phyloP scores from a whole-genome alignment of 2,329 filamentous ascomycete genomes.

The Leptoxyphium fumago region DNA sequence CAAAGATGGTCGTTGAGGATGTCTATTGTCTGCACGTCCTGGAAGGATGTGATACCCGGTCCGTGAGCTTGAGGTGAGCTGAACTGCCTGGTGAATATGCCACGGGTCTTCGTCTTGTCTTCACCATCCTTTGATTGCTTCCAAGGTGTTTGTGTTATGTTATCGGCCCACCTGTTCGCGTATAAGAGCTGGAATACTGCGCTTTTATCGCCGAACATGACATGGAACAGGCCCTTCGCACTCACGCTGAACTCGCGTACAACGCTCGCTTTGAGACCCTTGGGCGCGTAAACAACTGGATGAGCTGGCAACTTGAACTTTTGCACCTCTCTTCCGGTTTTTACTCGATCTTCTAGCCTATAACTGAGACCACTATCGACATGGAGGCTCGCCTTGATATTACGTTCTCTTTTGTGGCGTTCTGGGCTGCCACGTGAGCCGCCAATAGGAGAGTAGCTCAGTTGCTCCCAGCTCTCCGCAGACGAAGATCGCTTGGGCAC shows the following conservation, averaged over 20 bases:
- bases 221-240: conserved; percentile 87
- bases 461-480: conserved; percentile 82
- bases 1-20: conserved; percentile 42
- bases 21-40: conserved; percentile 76
- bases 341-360: conserved; percentile 22
- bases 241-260: conserved; percentile 81
- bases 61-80: conserved; percentile 25
- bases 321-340: conserved; percentile 34
- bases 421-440: conserved; percentile 19
- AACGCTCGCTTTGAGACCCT: conserved; percentile 61
- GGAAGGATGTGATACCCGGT: neutral
- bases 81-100: conserved; percentile 47
- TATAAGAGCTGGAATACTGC: conserved; percentile 87
- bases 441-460: conserved; percentile 31
- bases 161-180: conserved; percentile 60
- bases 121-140: conserved; percentile 47
- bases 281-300: conserved; percentile 70
- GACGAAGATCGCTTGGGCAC: conserved; percentile 50
- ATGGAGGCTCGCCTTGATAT: conserved; percentile 43
- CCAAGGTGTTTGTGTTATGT: conserved; percentile 82
- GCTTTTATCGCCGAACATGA: conserved; percentile 91
- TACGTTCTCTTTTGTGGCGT: conserved; percentile 27
- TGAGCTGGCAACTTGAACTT: conserved; percentile 73
- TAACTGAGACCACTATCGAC: conserved; percentile 46
- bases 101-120: neutral